Evolutionary conservation across 2,329 filamentous ascomycete species (phyloP).

Genomic region (Scortechinia acanthostroma): DNA sequence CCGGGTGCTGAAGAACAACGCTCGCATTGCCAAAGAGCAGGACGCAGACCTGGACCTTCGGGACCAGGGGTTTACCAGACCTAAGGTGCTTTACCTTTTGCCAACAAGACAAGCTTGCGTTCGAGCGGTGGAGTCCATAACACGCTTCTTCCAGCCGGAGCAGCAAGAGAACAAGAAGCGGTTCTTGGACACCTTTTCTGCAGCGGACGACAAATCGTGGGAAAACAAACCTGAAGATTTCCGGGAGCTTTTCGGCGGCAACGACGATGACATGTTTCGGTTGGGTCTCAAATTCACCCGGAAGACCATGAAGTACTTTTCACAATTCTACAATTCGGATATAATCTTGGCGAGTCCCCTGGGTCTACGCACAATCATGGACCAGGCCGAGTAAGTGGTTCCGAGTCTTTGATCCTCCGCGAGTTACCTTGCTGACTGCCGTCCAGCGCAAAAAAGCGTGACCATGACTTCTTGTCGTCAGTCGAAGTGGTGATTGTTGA

Average conservation of each 20-base stretch:
- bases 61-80: slow-evolving; percentile 91
- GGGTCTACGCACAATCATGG: slow-evolving; percentile 83
- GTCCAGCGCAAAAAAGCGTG: slow-evolving; percentile 43
- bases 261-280: slow-evolving; percentile 95
- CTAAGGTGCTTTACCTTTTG: slow-evolving; percentile 83
- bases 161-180: slow-evolving; percentile 93
- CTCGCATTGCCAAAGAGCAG: slow-evolving; percentile 63
- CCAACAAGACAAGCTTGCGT: slow-evolving; percentile 84
- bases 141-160: slow-evolving; percentile 70
- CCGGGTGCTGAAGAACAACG: slow-evolving; percentile 84
- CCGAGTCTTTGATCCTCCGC: slow-evolving; percentile 24
- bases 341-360: slow-evolving; percentile 87
- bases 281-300: slow-evolving; percentile 94
- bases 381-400: slow-evolving; percentile 60
- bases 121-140: slow-evolving; percentile 70
- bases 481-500: slow-evolving; percentile 87
- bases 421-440: too few relatives aligned
- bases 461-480: slow-evolving; percentile 87
- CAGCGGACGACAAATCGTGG: slow-evolving; percentile 61
- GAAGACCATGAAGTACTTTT: slow-evolving; percentile 90
- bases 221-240: slow-evolving; percentile 79
- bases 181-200: slow-evolving; percentile 76
- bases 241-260: slow-evolving; percentile 80
- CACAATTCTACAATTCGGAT: slow-evolving; percentile 92
- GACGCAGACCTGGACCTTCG: slow-evolving; percentile 61